Conservation (phyloP, 257 asterid species). For the Striga asiatica region DNA sequence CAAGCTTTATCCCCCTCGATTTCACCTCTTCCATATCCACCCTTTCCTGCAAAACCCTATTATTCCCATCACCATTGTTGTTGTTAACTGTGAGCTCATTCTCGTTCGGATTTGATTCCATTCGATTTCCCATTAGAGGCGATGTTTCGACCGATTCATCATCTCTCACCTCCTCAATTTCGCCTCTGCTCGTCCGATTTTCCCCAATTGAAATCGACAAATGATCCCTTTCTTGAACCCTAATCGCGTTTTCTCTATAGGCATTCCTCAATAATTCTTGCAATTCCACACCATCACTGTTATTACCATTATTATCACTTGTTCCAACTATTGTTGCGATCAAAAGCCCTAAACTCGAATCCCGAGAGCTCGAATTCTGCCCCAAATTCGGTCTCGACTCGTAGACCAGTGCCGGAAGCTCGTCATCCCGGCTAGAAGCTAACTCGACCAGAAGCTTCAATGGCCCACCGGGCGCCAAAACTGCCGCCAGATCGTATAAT, state of each 20-base stretch:
- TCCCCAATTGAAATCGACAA: conserved; percentile 15
- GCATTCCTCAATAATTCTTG: conserved; percentile 28
- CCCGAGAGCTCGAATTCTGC: conserved; percentile 30
- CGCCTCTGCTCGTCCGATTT: conserved; percentile 19
- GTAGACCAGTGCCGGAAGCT: conserved; percentile 83
- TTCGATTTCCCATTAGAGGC: conserved; percentile 20
- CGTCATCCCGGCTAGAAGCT: conserved; percentile 78
- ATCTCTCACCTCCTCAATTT: conserved; percentile 45
- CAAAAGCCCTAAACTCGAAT: conserved; percentile 38
- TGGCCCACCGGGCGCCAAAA: conserved; percentile 92
- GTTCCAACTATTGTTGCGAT: conserved; percentile 38
- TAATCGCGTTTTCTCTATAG: conserved; percentile 11
- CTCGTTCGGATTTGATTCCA: conserved; percentile 6
- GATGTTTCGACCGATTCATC: conserved; percentile 47
- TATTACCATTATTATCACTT: conserved; percentile 16
- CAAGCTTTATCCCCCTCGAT: conserved; percentile 72
- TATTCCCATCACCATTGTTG: conserved; percentile 4
- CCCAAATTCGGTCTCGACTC: conserved; percentile 69
- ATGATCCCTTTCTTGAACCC: conserved; percentile 23
- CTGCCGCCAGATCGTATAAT: conserved; percentile 79
- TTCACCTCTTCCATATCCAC: conserved; percentile 23
- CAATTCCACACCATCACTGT: conserved; percentile 35
- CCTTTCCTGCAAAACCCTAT: conserved; percentile 18
- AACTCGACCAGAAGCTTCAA: conserved; percentile 82
- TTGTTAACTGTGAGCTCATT: no score